Conservation (phyloP, 1,284 basidiomycete genomes). For the Pseudozyma hubeiensis region DNA sequence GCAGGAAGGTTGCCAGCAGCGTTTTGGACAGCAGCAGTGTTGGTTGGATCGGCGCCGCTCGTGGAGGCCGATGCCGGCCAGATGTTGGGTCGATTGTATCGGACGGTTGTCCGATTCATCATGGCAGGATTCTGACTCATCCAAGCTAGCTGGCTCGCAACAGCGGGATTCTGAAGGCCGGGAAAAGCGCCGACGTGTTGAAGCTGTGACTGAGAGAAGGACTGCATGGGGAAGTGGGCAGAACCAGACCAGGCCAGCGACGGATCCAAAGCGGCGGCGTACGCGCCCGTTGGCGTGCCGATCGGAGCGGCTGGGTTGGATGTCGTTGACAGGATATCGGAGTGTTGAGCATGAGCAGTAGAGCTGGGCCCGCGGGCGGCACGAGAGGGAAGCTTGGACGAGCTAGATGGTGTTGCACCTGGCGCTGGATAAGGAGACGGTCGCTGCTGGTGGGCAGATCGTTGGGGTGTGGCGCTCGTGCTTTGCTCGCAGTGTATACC, state of each 20-base stretch:
- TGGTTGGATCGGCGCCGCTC: conserved; percentile 2
- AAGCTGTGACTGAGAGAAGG: conserved; percentile 16
- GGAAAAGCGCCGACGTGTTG: conserved; percentile 10
- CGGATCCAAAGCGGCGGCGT: conserved; percentile 20
- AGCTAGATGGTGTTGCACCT: conserved; percentile 9
- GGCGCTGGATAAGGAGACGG: conserved; percentile 21
- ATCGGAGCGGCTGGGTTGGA: conserved; percentile 12
- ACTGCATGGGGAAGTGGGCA: conserved; percentile 33
- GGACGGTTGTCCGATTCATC: conserved; percentile 25
- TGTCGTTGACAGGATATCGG: background rate
- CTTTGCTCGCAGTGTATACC: conserved; percentile 43
- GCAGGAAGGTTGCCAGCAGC: conserved; percentile 8
- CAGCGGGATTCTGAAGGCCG: conserved; percentile 22
- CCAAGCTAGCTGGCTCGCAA: conserved; percentile 35
- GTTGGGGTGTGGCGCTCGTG: conserved; percentile 21
- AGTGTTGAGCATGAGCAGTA: conserved; percentile 4
- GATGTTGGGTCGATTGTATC: conserved; percentile 44
- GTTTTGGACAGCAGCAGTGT: conserved; percentile 3
- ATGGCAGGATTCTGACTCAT: conserved; percentile 23
- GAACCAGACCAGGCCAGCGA: conserved; percentile 22
- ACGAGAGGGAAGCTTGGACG: conserved; percentile 10
- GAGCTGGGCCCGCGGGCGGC: conserved; percentile 16
- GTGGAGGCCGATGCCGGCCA: conserved; percentile 28
- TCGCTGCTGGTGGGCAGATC: conserved; percentile 11
- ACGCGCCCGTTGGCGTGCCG: background rate